Evolutionary conservation across 2,329 filamentous ascomycete genomes (phyloP).

Genomic region (Tolypocladium cylindrosporum): DNA sequence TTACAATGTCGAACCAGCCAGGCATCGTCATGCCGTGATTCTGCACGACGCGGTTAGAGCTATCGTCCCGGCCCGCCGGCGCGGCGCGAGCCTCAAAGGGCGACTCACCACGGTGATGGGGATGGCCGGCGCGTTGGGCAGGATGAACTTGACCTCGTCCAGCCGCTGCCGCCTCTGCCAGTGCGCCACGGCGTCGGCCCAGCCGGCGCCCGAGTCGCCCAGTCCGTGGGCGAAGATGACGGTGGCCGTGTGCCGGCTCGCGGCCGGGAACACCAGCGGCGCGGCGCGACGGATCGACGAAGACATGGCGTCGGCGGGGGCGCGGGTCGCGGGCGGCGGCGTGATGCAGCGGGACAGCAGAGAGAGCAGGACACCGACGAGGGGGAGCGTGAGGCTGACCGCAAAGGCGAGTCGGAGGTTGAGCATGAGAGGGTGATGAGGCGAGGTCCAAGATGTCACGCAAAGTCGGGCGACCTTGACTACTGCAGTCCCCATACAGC

Average conservation of each 20-base stretch:
- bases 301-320: slow-evolving; percentile 6
- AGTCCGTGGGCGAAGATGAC: slow-evolving; percentile 92
- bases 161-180: slow-evolving; percentile 74
- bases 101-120: slow-evolving; percentile 58
- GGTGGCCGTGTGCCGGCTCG: slow-evolving; percentile 80
- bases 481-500: too few species aligned
- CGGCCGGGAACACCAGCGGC: slow-evolving; percentile 66
- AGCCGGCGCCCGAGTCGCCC: slow-evolving; percentile 72
- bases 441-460: neutral
- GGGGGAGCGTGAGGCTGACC: neutral
- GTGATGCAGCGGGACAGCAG: neutral
- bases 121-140: slow-evolving; percentile 81
- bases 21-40: slow-evolving; percentile 74
- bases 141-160: slow-evolving; percentile 84
- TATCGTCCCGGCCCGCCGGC: neutral
- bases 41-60: slow-evolving; percentile 25
- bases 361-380: neutral
- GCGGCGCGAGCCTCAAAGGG: neutral
- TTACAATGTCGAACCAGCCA: slow-evolving; percentile 76
- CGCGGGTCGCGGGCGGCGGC: neutral
- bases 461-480: neutral
- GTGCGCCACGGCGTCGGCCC: slow-evolving; percentile 76
- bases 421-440: neutral
- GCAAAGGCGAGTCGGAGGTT: neutral
- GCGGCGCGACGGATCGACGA: slow-evolving; percentile 21